Evolutionary conservation across 371 early-diverging fungal species (phyloP), one percentile per base, ranked within the genome.

Genomic region (Mucor irregularis): DNA sequence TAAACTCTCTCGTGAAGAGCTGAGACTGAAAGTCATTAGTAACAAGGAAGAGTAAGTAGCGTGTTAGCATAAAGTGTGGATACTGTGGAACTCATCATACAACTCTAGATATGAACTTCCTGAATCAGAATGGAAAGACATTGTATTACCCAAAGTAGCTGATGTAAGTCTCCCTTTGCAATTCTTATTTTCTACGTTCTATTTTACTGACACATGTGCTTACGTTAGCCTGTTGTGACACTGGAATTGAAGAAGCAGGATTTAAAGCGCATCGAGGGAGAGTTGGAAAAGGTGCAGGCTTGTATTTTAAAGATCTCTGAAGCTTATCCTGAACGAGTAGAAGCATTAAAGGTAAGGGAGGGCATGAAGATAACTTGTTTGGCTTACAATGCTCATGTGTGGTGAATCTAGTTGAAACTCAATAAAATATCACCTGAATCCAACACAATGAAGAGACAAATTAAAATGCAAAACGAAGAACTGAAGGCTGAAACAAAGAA

Each of bases 1-100:
- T 72, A 71, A 66, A 61, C 44, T 91, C 30, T 79, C 90, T 19
- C 70, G 90, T 30, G 92, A 93, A 30, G 90, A 93, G 63, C 71
- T 91, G 16, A 78, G 80, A 53, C 69, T 76, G 31, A 67, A 88
- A 57, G 71, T 90, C 10, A 56, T 78, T 39, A 80, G 84, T 56
- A 91, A 93, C 69, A 88, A 84, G 57, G 86, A 85, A 59, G 70
- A 67, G 87, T 93, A 74, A 61, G 71, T 59, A 3, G 25, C 31
- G n/a, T n/a, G n/a, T 1, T 16, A 10, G 3, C 24, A 43, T 25
- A 24, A 25, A 26, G 7, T 7, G n/a, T 34, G 21, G 14, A 21
- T n/a, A 22, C 17, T 35, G 4, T 13, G 16, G 11, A 17, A 39
- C 4, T 19, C 11, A 54, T 22, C n/a, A 42, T 29, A 11, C 8